These are phyloP conservation scores for Alternaria sp. DNA, from an alignment of 2,329 filamentous ascomycete species.

Conservation along the genomic window DNA sequence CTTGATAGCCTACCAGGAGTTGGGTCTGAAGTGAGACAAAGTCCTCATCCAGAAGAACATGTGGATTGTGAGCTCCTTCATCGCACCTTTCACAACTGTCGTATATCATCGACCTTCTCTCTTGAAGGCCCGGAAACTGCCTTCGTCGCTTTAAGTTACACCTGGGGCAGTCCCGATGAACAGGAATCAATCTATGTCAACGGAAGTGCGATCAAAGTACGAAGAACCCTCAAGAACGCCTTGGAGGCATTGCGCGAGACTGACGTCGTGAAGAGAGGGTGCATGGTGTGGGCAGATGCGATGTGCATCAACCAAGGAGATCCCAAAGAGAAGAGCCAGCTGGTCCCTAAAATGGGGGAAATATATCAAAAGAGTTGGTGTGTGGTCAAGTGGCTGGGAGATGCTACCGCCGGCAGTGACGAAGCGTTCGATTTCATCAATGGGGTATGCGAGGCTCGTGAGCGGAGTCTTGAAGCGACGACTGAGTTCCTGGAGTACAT, in stretches of 20 bases:
- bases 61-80: too few species aligned
- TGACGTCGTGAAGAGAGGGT: background rate
- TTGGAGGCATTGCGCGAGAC: background rate
- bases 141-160: background rate
- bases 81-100: too few species aligned
- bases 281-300: background rate
- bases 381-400: background rate
- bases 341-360: background rate
- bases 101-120: too few species aligned
- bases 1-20: too few species aligned
- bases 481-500: too few species aligned
- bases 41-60: accelerated
- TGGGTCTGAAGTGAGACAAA: too few species aligned
- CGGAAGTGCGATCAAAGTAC: accelerated
- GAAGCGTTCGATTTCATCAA: background rate
- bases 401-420: background rate
- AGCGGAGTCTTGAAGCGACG: too few species aligned
- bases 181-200: background rate
- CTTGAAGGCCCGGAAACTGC: too few species aligned
- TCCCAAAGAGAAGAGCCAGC: background rate
- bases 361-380: background rate
- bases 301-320: background rate
- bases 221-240: background rate
- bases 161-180: background rate
- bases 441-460: too few species aligned